Evolutionary conservation across 768 basidiomycete genomes (phyloP).

Genomic region (Tulasnella sp.): DNA sequence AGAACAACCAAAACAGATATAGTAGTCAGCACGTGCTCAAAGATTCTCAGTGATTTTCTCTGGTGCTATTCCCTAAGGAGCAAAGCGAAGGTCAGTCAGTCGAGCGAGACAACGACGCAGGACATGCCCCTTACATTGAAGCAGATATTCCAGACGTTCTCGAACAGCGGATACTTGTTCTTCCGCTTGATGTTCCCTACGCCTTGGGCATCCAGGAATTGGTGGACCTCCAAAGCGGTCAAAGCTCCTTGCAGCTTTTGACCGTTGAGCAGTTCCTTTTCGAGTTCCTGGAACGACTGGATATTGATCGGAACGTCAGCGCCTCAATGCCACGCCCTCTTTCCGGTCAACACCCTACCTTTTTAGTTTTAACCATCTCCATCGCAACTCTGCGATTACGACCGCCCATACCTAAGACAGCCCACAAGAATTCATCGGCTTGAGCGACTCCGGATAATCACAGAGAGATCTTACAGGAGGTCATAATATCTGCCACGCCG

Average conservation of each 20-base stretch:
- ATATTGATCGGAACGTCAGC: background rate
- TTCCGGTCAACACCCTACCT: slow-evolving; percentile 21
- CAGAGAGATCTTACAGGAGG: slow-evolving; percentile 26
- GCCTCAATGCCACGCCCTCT: background rate
- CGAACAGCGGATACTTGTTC: slow-evolving; percentile 30
- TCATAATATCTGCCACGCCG: slow-evolving; percentile 36
- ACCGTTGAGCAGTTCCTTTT: slow-evolving; percentile 32
- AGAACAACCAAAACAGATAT: background rate
- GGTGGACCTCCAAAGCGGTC: slow-evolving; percentile 31
- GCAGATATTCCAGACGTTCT: slow-evolving; percentile 20
- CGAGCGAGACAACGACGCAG: background rate
- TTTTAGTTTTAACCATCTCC: slow-evolving; percentile 31
- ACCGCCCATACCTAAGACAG: slow-evolving; percentile 20
- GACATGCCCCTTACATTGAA: slow-evolving; percentile 13
- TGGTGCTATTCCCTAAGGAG: slow-evolving; percentile 4
- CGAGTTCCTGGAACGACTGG: slow-evolving; percentile 31
- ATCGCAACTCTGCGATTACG: slow-evolving; percentile 29
- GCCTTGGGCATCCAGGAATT: slow-evolving; percentile 29
- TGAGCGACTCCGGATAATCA: background rate
- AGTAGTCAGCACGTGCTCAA: background rate
- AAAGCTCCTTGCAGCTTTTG: slow-evolving; percentile 35
- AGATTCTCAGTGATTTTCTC: background rate
- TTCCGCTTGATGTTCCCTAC: slow-evolving; percentile 22
- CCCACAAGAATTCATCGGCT: background rate
- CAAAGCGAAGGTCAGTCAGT: background rate